These are phyloP conservation scores for Acanthamoeba castellanii DNA, from an alignment of 208 protist genomes.

Conservation along the genomic window DNA sequence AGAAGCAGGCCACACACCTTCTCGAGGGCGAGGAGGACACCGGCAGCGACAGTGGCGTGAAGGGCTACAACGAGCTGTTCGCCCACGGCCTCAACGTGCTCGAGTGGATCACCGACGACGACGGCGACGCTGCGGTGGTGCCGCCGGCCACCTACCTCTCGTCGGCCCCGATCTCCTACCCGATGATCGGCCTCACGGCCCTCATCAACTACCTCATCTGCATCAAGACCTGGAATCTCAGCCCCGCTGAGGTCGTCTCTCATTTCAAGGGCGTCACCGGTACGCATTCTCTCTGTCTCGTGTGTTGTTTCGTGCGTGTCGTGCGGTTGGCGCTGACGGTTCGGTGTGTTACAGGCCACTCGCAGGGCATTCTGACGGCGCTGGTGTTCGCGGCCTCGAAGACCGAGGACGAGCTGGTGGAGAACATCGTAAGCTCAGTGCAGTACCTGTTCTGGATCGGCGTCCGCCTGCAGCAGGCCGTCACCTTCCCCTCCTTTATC, in stretches of 20 bases:
- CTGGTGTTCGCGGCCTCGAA: conserved; percentile 79
- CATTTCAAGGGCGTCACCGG: conserved; percentile 78
- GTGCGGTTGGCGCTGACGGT: neutral
- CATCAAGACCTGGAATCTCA: conserved; percentile 77
- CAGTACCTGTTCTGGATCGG: conserved; percentile 87
- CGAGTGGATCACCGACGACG: conserved; percentile 51
- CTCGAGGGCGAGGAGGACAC: conserved; percentile 13
- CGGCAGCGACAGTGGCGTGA: neutral
- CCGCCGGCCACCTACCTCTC: conserved; percentile 78
- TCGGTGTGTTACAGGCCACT: conserved; percentile 76
- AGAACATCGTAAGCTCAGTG: conserved; percentile 77
- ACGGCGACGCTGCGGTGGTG: neutral
- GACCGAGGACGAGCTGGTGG: conserved; percentile 80
- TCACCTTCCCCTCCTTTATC: conserved; percentile 77
- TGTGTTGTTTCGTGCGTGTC: no score
- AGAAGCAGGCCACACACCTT: conserved; percentile 6
- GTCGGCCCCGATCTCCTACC: conserved; percentile 84
- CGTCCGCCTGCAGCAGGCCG: conserved; percentile 77
- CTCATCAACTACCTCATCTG: conserved; percentile 85
- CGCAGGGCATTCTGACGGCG: conserved; percentile 87
- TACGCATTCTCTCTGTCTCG: neutral
- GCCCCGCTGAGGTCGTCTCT: conserved; percentile 77
- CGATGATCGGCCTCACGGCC: conserved; percentile 87
- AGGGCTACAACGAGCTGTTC: conserved; percentile 69
- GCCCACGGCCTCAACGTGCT: conserved; percentile 66